These are phyloP conservation scores for Mycena capillaripes DNA, from an alignment of 768 basidiomycete species.

Conservation along the genomic window DNA sequence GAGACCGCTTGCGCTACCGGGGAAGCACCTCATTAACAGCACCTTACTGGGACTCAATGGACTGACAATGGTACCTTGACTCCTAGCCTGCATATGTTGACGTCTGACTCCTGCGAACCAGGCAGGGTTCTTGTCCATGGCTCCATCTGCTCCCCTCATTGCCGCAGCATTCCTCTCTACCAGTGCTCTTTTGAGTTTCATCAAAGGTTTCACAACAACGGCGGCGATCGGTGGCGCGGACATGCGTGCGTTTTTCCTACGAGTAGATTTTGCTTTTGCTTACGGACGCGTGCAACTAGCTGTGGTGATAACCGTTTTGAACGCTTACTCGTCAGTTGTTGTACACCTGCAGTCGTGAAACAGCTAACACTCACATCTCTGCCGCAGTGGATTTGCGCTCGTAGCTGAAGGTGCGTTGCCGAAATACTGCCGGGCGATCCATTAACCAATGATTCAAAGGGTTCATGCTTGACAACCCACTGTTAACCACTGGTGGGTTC, in stretches of 20 bases:
- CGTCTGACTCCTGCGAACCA: constrained; percentile 1
- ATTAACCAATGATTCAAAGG: constrained; percentile 52
- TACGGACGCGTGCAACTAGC: constrained; percentile 56
- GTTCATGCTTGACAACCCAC: constrained; percentile 91
- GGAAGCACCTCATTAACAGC: constrained; percentile 81
- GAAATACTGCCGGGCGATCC: neutral
- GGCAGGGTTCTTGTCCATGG: constrained; percentile 79
- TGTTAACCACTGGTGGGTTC: constrained; percentile 72
- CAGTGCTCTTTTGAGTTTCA: constrained; percentile 83
- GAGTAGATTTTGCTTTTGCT: constrained; percentile 20
- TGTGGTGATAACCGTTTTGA: constrained; percentile 91
- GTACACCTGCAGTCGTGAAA: neutral
- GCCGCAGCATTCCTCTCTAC: constrained; percentile 85
- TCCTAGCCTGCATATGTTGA: neutral
- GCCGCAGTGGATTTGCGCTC: constrained; percentile 79
- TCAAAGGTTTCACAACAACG: constrained; percentile 89
- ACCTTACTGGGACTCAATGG: constrained; percentile 81
- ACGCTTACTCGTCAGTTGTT: constrained; percentile 79
- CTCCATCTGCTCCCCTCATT: constrained; percentile 77
- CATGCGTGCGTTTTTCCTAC: constrained; percentile 72
- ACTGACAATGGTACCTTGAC: constrained; percentile 64
- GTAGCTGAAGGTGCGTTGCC: constrained; percentile 79
- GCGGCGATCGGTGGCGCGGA: constrained; percentile 95
- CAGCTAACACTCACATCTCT: constrained; percentile 1
- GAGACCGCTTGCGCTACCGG: constrained; percentile 79